phyloP scores from a whole-genome alignment of 2,329 filamentous ascomycete genomes.

The Fusarium protoensiforme region DNA sequence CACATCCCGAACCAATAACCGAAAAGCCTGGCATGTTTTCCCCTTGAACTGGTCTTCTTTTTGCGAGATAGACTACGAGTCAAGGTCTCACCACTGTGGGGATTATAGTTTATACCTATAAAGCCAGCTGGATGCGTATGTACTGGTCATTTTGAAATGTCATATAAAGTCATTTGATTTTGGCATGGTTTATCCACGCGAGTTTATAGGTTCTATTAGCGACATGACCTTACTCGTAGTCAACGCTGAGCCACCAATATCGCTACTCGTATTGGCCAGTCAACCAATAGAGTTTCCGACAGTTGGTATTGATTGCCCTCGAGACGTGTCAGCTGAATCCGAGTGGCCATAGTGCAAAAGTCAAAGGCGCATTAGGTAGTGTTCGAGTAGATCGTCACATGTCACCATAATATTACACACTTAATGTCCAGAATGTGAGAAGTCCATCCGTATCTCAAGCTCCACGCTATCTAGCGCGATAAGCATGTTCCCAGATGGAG shows the following conservation, averaged over 20 bases:
- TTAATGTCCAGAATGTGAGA: not conserved
- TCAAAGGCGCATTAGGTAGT: not conserved
- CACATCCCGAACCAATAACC: not conserved
- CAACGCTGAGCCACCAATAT: not conserved
- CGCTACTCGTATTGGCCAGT: not conserved
- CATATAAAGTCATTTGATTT: not conserved
- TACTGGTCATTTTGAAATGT: not conserved
- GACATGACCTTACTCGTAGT: not conserved
- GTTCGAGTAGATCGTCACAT: not conserved
- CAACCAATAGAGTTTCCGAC: not conserved
- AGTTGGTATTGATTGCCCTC: not conserved
- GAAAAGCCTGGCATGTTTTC: not conserved
- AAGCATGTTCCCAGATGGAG: not conserved
- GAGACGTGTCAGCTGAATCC: not conserved
- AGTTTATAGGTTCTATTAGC: not conserved
- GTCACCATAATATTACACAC: not conserved
- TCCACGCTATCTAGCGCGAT: not conserved
- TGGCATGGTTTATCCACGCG: not conserved
- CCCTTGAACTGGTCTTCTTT: not conserved
- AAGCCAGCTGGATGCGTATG: not conserved
- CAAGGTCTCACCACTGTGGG: not conserved
- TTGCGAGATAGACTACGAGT: not conserved
- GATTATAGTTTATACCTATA: not conserved
- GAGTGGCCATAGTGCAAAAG: not conserved
- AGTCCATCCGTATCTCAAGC: not conserved